phyloP scores from a whole-genome alignment of 176 grass and related monocot species.

The Aegilops umbellulata region DNA sequence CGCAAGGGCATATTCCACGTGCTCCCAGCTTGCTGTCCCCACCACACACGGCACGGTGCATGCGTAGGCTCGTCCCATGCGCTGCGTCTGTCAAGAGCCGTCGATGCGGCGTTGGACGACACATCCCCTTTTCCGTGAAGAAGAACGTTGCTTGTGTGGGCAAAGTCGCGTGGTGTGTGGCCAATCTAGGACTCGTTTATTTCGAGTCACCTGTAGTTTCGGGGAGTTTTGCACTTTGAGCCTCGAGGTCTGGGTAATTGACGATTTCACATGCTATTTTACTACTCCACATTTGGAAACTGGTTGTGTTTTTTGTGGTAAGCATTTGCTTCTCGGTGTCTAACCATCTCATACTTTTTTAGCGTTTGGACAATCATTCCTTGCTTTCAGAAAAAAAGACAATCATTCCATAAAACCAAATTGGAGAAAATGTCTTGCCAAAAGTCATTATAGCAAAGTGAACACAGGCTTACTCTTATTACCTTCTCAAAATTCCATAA shows the following conservation, averaged over 20 bases:
- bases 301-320: too few relatives aligned
- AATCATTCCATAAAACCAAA: too few relatives aligned
- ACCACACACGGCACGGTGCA: not conserved
- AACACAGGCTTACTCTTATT: too few relatives aligned
- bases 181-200: not conserved
- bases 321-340: too few relatives aligned
- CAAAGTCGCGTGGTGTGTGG: not conserved
- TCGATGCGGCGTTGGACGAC: not conserved
- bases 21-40: not conserved
- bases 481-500: too few relatives aligned
- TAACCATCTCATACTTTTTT: too few relatives aligned
- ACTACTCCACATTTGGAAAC: too few relatives aligned
- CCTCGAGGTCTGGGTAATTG: not conserved
- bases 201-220: not conserved
- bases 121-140: not conserved
- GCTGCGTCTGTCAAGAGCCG: fast-evolving
- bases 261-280: too few relatives aligned
- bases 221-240: not conserved
- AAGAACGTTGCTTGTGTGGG: not conserved
- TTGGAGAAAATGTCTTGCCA: too few relatives aligned
- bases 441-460: too few relatives aligned
- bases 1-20: conserved; percentile 22
- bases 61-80: not conserved
- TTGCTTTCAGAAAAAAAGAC: too few relatives aligned
- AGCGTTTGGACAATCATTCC: too few relatives aligned